Conservation (phyloP, 495 filamentous ascomycete species). For the Immersiella caudata region DNA sequence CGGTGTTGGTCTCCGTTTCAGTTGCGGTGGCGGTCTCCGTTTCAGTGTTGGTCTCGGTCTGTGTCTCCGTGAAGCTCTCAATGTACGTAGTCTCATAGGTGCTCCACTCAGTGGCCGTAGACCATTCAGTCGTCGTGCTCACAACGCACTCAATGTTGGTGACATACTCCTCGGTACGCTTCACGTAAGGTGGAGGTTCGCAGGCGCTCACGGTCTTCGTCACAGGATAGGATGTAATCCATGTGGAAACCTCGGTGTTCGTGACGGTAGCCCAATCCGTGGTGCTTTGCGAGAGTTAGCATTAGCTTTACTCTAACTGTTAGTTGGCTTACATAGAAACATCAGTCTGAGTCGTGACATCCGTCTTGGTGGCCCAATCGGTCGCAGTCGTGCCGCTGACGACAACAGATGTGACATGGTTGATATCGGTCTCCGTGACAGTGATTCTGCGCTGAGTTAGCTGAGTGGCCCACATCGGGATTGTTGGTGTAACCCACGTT, state of each 20-base stretch:
- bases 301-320: neutral
- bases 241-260: slow-evolving; percentile 22
- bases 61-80: slow-evolving; percentile 25
- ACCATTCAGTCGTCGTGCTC: slow-evolving; percentile 31
- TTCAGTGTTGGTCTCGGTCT: neutral
- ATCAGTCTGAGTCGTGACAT: slow-evolving; percentile 26
- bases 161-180: slow-evolving; percentile 5
- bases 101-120: slow-evolving; percentile 28
- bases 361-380: slow-evolving; percentile 10
- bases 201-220: slow-evolving; percentile 29
- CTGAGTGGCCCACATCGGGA: neutral
- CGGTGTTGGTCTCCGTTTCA: slow-evolving; percentile 17
- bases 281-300: slow-evolving; percentile 8
- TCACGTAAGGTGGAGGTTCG: slow-evolving; percentile 14
- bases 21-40: neutral
- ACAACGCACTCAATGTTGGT: slow-evolving; percentile 23
- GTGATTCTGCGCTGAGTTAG: slow-evolving; percentile 8
- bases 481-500: neutral
- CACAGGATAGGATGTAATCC: slow-evolving; percentile 30
- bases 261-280: slow-evolving; percentile 26
- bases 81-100: slow-evolving; percentile 18
- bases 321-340: neutral
- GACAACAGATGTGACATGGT: neutral
- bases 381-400: slow-evolving; percentile 2
- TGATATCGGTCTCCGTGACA: slow-evolving; percentile 17